A percentile compares a stretch with the other conserved stretches of the same genome.
Conservation (phyloP, 192 early-diverging fungal genomes). For the Pecoramyces ruminantium region DNA sequence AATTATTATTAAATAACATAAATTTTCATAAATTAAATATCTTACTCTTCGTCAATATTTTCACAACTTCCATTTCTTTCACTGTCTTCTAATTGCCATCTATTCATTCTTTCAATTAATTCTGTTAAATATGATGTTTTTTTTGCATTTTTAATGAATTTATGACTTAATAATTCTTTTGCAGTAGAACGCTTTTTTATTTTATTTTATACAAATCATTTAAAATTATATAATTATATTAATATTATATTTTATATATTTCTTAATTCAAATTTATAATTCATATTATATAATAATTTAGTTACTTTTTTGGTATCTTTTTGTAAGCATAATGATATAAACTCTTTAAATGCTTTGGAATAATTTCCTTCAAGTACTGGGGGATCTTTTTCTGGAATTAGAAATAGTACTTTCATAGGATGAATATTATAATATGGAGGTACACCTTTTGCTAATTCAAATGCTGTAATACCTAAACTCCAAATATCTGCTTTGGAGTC, state of each 20-base stretch:
- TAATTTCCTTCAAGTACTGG: slow-evolving; percentile 59
- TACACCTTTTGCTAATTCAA: slow-evolving; percentile 83
- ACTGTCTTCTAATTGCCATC: slow-evolving; percentile 20
- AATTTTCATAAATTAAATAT: no score
- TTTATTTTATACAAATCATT: no score
- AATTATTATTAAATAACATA: no score
- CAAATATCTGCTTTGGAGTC: slow-evolving; percentile 95
- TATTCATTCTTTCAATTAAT: slow-evolving; percentile 64
- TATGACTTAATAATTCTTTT: slow-evolving; percentile 70
- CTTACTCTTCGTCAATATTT: no score
- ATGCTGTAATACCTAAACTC: slow-evolving; percentile 91
- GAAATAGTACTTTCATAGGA: slow-evolving; percentile 86
- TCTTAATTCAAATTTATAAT: no score
- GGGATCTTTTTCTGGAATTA: slow-evolving; percentile 81
- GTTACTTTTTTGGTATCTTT: slow-evolving; percentile 43
- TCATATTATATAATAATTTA: no score
- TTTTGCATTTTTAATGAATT: slow-evolving; percentile 71
- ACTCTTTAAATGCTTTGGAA: slow-evolving; percentile 74
- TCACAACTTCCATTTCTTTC: no score
- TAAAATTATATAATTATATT: no score
- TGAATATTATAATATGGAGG: slow-evolving; percentile 86
- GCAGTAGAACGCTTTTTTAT: slow-evolving; percentile 61
- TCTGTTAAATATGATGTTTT: slow-evolving; percentile 74
- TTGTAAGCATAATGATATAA: slow-evolving; percentile 70
- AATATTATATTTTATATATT: no score